phyloP scores from a whole-genome alignment of 2,329 filamentous ascomycete genomes.

The Fusarium sp. region DNA sequence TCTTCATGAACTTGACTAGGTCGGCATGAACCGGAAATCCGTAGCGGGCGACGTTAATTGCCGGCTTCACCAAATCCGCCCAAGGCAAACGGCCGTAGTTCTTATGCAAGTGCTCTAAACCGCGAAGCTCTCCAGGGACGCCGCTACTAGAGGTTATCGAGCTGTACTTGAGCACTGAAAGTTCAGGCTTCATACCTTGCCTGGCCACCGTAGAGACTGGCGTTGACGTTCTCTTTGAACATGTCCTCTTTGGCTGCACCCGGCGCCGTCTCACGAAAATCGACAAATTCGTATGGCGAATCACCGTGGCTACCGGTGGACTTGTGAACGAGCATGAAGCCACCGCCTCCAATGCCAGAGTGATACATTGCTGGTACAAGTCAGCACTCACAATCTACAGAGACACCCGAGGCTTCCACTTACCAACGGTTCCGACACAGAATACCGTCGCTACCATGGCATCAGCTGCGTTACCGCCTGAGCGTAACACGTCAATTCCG shows the following conservation, averaged over 20 bases:
- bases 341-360: constrained; percentile 82
- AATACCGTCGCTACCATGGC: constrained; percentile 76
- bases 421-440: constrained; percentile 72
- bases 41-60: constrained; percentile 79
- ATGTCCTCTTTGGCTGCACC: constrained; percentile 85
- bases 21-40: constrained; percentile 83
- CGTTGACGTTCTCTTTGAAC: constrained; percentile 79
- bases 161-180: accelerated
- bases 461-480: constrained; percentile 78
- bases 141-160: constrained; percentile 59
- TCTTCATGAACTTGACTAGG: constrained; percentile 78
- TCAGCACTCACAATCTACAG: not conserved
- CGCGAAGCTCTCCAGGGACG: constrained; percentile 80
- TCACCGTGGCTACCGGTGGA: constrained; percentile 64
- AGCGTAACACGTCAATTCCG: constrained; percentile 69
- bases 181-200: constrained; percentile 72
- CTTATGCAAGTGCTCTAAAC: constrained; percentile 81
- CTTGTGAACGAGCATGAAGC: constrained; percentile 81
- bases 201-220: constrained; percentile 78
- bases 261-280: constrained; percentile 89
- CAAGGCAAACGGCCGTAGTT: constrained; percentile 76
- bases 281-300: constrained; percentile 80
- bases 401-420: not conserved
- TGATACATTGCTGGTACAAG: constrained; percentile 70
- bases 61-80: constrained; percentile 78